Percentiles rank a stretch among this genome's conserved stretches.
These are phyloP conservation scores for Cryptomeria japonica DNA, from an alignment of 75 land plant species.

Conservation along the genomic window DNA sequence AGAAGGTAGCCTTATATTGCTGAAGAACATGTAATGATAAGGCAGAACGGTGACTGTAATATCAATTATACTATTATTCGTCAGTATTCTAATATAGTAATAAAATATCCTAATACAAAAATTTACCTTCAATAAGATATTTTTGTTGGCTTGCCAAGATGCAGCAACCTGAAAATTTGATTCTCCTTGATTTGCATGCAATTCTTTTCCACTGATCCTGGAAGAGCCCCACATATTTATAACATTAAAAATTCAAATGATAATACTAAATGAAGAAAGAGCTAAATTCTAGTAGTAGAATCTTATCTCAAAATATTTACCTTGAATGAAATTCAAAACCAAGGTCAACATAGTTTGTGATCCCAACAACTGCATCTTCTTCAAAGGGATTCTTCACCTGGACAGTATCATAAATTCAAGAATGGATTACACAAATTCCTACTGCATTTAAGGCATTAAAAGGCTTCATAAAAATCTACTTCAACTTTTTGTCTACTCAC, in stretches of 20 bases:
- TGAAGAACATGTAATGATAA: too few species aligned
- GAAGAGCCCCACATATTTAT: conserved; percentile 15
- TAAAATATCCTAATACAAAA: too few species aligned
- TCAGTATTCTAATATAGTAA: too few species aligned
- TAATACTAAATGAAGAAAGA: conserved; percentile 5
- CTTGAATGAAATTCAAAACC: conserved; percentile 84
- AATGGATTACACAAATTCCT: not conserved
- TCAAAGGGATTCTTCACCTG: conserved; percentile 94
- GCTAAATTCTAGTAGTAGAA: not conserved
- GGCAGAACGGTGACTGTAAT: too few species aligned
- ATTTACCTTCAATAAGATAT: conserved; percentile 78
- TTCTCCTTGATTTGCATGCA: conserved; percentile 19
- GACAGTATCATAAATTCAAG: not conserved
- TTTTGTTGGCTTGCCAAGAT: conserved; percentile 97
- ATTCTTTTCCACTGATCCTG: conserved; percentile 47
- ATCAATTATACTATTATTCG: too few species aligned
- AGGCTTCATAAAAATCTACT: not conserved
- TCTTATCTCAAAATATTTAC: conserved; percentile 25
- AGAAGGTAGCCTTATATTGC: too few species aligned
- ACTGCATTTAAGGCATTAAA: not conserved
- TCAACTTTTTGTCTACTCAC: not conserved
- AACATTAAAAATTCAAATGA: not conserved
- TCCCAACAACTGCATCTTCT: conserved; percentile 75
- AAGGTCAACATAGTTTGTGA: conserved; percentile 93
- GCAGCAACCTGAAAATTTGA: conserved; percentile 80